Evolutionary conservation across 371 early-diverging fungal genomes (phyloP), one percentile per base, ranked within the genome.

Genomic region (Mortierella sp.): DNA sequence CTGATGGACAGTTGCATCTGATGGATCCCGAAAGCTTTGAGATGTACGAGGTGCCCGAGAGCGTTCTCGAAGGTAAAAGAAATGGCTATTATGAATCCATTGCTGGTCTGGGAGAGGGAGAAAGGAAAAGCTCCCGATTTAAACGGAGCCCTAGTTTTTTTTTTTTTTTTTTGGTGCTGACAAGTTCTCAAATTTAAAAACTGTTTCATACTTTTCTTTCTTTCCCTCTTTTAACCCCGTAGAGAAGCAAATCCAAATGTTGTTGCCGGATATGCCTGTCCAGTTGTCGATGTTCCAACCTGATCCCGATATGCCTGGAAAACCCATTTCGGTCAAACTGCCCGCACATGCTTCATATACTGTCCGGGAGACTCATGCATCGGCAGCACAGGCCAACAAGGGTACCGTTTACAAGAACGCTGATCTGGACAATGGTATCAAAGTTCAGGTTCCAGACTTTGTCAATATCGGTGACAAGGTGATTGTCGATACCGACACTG

Each of bases 391-490:
- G 59, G 94, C 92, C 18, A 85, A 85, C 30, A 92, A 91, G 69
- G 93, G 93, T 21, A 89, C 92, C 5, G 87, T 87, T 1, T 93
- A 85, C 74, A 90, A 91, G 74, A 84, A 88, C 0, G 96, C 95
- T 4, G 84, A 81, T 5, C 82, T 94, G 18, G 87, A 89, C n/a
- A 91, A 90, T 62, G 95, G 93, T 12, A 88, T 88, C 21, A 86
- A 74, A 57, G 83, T 96, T 26, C 85, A 83, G 69, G 94, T 96
- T 9, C 96, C 95, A 12, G 93, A 93, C 68, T 95, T 94, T 87
- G 88, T 96, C 26, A 84, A 90, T 67, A 82, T 83, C 23, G 95
- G 95, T 12, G 96, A 96, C 46, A 82, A 76, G 53, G 85, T 96
- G 23, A 70, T 92, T 0, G 91, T 96, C n/a, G 92, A 94, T 67